Evolutionary conservation across 2,329 filamentous ascomycete genomes (phyloP).

Genomic region (Alternaria postmessia): DNA sequence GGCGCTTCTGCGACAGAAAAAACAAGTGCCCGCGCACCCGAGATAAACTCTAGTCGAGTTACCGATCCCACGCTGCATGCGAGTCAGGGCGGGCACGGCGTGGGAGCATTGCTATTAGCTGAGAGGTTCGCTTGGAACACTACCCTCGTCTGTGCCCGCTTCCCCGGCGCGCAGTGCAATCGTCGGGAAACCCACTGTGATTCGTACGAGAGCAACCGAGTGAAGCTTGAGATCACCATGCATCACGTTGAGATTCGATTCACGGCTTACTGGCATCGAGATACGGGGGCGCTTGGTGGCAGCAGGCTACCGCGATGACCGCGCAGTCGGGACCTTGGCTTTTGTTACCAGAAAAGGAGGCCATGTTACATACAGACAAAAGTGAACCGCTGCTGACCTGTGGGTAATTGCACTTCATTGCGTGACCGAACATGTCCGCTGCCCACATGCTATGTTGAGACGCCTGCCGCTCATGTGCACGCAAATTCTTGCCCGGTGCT

Average conservation of each 20-base stretch:
- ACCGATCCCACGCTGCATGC: slow-evolving; percentile 33
- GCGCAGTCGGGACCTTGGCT: slow-evolving; percentile 41
- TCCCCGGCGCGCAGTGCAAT: slow-evolving; percentile 35
- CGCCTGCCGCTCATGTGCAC: slow-evolving; percentile 37
- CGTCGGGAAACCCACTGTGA: slow-evolving; percentile 10
- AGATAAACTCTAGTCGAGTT: slow-evolving; percentile 24
- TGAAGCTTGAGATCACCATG: slow-evolving; percentile 26
- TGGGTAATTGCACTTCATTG: slow-evolving; percentile 26
- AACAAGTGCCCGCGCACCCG: slow-evolving; percentile 39
- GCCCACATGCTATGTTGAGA: slow-evolving; percentile 35
- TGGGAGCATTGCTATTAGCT: slow-evolving; percentile 24
- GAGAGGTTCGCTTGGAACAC: slow-evolving; percentile 34
- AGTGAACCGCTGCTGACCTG: slow-evolving; percentile 32
- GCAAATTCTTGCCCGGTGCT: slow-evolving; percentile 41
- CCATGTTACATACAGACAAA: slow-evolving; percentile 45
- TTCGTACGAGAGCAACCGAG: slow-evolving; percentile 9
- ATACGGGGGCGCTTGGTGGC: slow-evolving; percentile 29
- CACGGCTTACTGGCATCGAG: slow-evolving; percentile 28
- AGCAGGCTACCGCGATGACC: slow-evolving; percentile 36
- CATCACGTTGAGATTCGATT: slow-evolving; percentile 29
- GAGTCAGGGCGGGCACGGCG: slow-evolving; percentile 29
- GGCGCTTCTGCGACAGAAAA: slow-evolving; percentile 41
- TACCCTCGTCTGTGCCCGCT: slow-evolving; percentile 35
- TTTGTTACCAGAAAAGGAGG: slow-evolving; percentile 45
- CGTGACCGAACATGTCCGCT: slow-evolving; percentile 49